A percentile compares a stretch with the other conserved stretches of the same genome.
Evolutionary conservation across 1,139 yeast genomes (phyloP).

Genomic region (Hyphopichia pseudoburtonii): DNA sequence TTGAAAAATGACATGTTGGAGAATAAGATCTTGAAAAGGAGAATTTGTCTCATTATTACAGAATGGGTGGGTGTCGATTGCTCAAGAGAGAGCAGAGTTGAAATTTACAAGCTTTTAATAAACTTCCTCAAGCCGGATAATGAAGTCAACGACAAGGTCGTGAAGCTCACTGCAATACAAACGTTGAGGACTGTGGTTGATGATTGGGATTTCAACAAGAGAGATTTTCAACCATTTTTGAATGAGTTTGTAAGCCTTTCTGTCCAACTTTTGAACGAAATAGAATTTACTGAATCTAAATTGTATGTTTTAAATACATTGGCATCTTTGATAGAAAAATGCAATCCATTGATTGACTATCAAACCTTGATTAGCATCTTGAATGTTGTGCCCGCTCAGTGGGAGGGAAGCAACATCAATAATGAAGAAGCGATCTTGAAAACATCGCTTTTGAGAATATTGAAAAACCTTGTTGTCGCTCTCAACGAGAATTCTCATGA

Average conservation of each 20-base stretch:
- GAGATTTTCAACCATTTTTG: slow-evolving; percentile 64
- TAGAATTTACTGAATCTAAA: slow-evolving; percentile 71
- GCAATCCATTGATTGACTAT: slow-evolving; percentile 58
- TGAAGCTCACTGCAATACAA: slow-evolving; percentile 72
- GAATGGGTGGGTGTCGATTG: slow-evolving; percentile 81
- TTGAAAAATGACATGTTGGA: slow-evolving; percentile 44
- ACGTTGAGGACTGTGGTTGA: slow-evolving; percentile 68
- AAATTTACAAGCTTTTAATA: slow-evolving; percentile 57
- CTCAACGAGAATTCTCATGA: slow-evolving; percentile 58
- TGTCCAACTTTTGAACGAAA: slow-evolving; percentile 44
- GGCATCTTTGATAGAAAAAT: slow-evolving; percentile 61
- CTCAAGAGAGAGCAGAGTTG: slow-evolving; percentile 55
- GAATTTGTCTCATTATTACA: slow-evolving; percentile 71
- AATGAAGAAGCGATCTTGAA: slow-evolving; percentile 67
- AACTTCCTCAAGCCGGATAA: slow-evolving; percentile 42
- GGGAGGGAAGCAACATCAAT: slow-evolving; percentile 59
- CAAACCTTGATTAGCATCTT: slow-evolving; percentile 55
- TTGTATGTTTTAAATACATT: slow-evolving; percentile 66
- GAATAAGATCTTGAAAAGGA: slow-evolving; percentile 66
- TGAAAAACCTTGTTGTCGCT: slow-evolving; percentile 65
- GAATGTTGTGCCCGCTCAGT: slow-evolving; percentile 64
- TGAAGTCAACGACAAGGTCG: slow-evolving; percentile 66
- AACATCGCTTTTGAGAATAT: slow-evolving; percentile 67
- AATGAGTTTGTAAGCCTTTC: slow-evolving; percentile 52
- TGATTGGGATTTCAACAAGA: slow-evolving; percentile 82